A percentile compares a stretch with the other conserved stretches of the same genome.
Conservation (phyloP, 2,329 filamentous ascomycete species). For the Acrocalymma vagum region DNA sequence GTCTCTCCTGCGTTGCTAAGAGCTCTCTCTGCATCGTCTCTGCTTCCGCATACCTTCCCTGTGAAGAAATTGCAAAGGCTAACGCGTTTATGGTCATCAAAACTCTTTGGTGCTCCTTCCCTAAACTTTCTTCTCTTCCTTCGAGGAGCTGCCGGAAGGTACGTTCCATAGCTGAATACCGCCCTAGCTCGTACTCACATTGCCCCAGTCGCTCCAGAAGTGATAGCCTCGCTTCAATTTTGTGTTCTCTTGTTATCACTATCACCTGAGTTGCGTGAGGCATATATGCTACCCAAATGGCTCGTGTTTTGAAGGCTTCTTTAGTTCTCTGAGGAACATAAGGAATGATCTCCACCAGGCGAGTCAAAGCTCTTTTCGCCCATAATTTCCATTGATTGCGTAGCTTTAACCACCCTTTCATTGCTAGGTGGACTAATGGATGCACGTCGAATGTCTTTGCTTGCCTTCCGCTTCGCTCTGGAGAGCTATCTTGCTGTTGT, state of each 20-base stretch:
- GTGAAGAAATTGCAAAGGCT: too few species aligned
- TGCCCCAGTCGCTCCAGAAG: conserved; percentile 13
- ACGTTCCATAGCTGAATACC: conserved; percentile 7
- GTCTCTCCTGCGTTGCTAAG: not conserved
- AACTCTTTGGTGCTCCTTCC: too few species aligned
- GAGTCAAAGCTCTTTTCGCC: conserved; percentile 19
- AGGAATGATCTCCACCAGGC: conserved; percentile 32
- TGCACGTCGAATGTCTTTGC: conserved; percentile 34
- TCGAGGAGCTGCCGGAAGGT: conserved; percentile 6
- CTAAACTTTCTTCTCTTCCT: too few species aligned
- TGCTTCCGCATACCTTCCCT: not conserved
- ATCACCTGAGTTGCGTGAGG: conserved; percentile 33
- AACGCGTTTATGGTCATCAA: too few species aligned
- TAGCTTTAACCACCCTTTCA: conserved; percentile 39
- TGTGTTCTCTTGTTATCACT: conserved; percentile 3
- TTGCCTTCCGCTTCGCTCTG: too few species aligned
- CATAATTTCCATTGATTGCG: conserved; percentile 19
- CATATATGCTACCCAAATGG: conserved; percentile 37
- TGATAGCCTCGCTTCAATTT: conserved; percentile 4
- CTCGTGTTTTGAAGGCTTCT: too few species aligned
- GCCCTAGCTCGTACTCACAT: conserved; percentile 13
- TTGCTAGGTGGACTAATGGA: conserved; percentile 45
- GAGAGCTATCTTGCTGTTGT: too few species aligned
- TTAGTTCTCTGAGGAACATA: conserved; percentile 20
- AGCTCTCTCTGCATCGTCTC: not conserved